phyloP scores from a whole-genome alignment of 2,329 filamentous ascomycete genomes.

The Colletotrichum destructivum region DNA sequence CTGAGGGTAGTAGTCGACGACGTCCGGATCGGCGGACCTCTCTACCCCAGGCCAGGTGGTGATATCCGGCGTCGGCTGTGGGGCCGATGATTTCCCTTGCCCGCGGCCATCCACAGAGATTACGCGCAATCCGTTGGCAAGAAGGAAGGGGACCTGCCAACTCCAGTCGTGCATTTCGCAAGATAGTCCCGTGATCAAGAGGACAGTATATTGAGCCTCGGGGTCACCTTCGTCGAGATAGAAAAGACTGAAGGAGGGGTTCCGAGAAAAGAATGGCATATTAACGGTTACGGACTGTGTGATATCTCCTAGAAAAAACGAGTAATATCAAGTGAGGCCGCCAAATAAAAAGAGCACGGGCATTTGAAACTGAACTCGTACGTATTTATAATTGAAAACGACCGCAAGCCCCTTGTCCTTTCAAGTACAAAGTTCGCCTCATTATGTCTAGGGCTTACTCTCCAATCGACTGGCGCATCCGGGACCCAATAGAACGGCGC shows the following conservation, averaged over 20 bases:
- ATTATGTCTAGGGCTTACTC: no score
- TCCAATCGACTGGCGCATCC: no score
- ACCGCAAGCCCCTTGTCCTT: no score
- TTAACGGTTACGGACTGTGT: not conserved
- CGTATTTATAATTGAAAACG: no score
- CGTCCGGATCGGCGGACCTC: slow-evolving; percentile 16
- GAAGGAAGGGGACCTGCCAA: slow-evolving; percentile 27
- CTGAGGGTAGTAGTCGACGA: slow-evolving; percentile 35
- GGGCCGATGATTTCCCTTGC: slow-evolving; percentile 28
- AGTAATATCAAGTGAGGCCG: no score
- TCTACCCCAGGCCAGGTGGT: slow-evolving; percentile 28
- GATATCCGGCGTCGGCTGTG: slow-evolving; percentile 10
- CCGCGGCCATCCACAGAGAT: slow-evolving; percentile 30
- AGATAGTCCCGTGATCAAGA: slow-evolving; percentile 24
- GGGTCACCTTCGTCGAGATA: slow-evolving; percentile 30
- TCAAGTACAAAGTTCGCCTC: no score
- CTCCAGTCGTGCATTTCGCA: slow-evolving; percentile 36
- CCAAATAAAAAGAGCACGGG: no score
- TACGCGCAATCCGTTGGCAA: slow-evolving; percentile 26
- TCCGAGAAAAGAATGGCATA: slow-evolving; percentile 31
- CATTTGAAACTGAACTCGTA: no score
- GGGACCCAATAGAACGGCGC: no score
- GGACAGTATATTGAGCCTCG: not conserved
- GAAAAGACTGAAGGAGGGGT: slow-evolving; percentile 23
- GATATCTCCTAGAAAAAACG: not conserved